Percentiles rank a stretch among this genome's conserved stretches.
Conservation (phyloP, 345 rosid species). For the Atalantia buxifolia region DNA sequence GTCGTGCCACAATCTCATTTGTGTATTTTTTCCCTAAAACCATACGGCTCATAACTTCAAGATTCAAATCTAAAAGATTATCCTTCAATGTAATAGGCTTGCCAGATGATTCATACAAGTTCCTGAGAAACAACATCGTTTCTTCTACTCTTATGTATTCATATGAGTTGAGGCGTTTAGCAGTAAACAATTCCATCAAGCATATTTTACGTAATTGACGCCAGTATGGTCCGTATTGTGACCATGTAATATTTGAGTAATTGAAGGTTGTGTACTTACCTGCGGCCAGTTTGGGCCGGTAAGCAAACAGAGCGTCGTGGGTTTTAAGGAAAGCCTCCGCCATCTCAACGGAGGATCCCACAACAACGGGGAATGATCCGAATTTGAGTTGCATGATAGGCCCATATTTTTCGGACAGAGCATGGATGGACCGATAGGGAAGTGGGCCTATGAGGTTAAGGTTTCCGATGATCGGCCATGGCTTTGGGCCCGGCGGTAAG, state of each 20-base stretch:
- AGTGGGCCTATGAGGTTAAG: conserved; percentile 61
- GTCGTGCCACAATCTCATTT: conserved; percentile 37
- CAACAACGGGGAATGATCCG: too few relatives aligned
- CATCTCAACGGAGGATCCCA: too few relatives aligned
- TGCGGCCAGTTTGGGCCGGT: conserved; percentile 47
- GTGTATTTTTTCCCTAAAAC: conserved; percentile 63
- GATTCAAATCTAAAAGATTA: conserved; percentile 37
- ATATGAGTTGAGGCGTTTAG: conserved; percentile 49
- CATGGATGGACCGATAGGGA: conserved; percentile 58
- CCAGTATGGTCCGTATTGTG: conserved; percentile 64
- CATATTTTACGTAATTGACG: conserved; percentile 65
- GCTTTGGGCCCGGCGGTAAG: conserved; percentile 57
- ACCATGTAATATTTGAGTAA: conserved; percentile 58
- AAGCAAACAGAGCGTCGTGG: conserved; percentile 41
- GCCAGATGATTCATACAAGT: conserved; percentile 20
- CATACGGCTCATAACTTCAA: conserved; percentile 62
- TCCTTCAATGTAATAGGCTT: conserved; percentile 34
- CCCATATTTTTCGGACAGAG: conserved; percentile 49
- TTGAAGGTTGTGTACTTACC: conserved; percentile 69
- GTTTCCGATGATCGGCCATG: conserved; percentile 70
- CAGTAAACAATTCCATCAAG: conserved; percentile 54
- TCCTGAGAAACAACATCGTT: conserved; percentile 21
- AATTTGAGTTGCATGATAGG: too few relatives aligned
- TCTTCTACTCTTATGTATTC: conserved; percentile 59
- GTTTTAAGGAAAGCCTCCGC: conserved; percentile 51